phyloP scores from a whole-genome alignment of 306 rosid genomes.

The Pachyrhizus erosus region DNA sequence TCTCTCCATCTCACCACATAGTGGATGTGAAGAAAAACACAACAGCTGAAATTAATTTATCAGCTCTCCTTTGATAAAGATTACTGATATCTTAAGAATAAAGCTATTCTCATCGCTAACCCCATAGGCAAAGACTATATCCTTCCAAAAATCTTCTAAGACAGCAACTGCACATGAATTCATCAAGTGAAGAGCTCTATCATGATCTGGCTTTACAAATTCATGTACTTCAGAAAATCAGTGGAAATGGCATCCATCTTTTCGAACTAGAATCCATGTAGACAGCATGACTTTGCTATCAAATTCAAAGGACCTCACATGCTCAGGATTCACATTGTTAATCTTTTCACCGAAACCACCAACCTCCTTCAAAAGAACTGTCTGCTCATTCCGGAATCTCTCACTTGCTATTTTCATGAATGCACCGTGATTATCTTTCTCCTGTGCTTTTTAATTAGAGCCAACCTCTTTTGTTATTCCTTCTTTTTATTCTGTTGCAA shows the following conservation, averaged over 20 bases:
- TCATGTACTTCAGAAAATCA: slow-evolving; percentile 74
- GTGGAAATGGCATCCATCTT: slow-evolving; percentile 93
- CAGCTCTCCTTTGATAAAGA: slow-evolving; percentile 61
- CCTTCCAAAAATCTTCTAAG: slow-evolving; percentile 65
- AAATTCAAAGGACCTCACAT: slow-evolving; percentile 72
- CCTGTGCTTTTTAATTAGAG: slow-evolving; percentile 65
- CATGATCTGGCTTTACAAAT: slow-evolving; percentile 91
- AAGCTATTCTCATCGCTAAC: slow-evolving; percentile 89
- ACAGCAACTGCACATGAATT: slow-evolving; percentile 77
- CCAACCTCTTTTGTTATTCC: too few relatives aligned
- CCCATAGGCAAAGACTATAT: slow-evolving; percentile 77
- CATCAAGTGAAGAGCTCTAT: slow-evolving; percentile 82
- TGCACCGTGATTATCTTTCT: slow-evolving; percentile 58
- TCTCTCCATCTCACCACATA: slow-evolving; percentile 67
- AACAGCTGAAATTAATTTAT: slow-evolving; percentile 61
- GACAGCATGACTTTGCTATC: slow-evolving; percentile 69
- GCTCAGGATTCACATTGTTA: slow-evolving; percentile 76
- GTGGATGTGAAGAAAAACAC: slow-evolving; percentile 77
- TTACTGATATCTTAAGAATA: slow-evolving; percentile 65
- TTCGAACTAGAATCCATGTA: slow-evolving; percentile 76
- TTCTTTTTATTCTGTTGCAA: too few relatives aligned
- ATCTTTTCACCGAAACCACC: slow-evolving; percentile 67
- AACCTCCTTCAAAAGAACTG: slow-evolving; percentile 70
- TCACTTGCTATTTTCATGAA: slow-evolving; percentile 63
- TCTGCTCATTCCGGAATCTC: slow-evolving; percentile 68